Conservation (phyloP, 352 stramenopile species). For the Phytophthora uliginosa region DNA sequence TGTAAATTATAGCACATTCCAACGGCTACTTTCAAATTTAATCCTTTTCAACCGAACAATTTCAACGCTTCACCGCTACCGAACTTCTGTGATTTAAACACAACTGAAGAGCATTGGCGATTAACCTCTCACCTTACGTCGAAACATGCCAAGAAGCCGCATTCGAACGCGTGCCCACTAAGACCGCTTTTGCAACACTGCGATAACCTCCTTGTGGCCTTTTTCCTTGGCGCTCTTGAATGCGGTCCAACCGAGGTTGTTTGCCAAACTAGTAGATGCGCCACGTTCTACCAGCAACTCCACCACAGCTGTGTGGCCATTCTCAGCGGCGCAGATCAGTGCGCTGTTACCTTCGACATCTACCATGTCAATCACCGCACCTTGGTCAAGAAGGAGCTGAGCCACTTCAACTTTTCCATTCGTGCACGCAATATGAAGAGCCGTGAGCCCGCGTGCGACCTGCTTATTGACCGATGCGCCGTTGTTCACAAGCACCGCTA, state of each 20-base stretch:
- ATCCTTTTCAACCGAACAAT: too few relatives aligned
- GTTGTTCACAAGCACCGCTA: background rate
- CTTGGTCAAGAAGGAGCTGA: constrained; percentile 15
- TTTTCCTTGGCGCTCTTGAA: background rate
- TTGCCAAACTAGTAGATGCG: background rate
- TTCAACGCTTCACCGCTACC: too few relatives aligned
- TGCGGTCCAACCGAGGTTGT: constrained; percentile 3
- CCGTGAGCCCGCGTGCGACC: background rate
- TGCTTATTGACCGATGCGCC: background rate
- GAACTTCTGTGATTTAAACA: too few relatives aligned
- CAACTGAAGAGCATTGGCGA: too few relatives aligned
- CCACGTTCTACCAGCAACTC: constrained; percentile 7
- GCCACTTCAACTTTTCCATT: background rate
- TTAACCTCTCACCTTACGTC: background rate
- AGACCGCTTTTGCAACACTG: background rate
- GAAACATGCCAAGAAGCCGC: background rate
- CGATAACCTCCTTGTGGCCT: constrained; percentile 6
- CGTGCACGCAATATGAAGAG: constrained; percentile 8
- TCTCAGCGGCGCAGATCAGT: constrained; percentile 11
- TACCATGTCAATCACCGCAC: constrained; percentile 10
- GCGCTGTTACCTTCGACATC: constrained; percentile 3
- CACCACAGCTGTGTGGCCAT: constrained; percentile 3
- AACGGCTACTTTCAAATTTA: too few relatives aligned
- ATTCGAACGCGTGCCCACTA: background rate
- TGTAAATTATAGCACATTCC: too few relatives aligned